These are phyloP conservation scores for Nicotiana tomentosiformis DNA, from an alignment of 257 asterid species.

Conservation along the genomic window DNA sequence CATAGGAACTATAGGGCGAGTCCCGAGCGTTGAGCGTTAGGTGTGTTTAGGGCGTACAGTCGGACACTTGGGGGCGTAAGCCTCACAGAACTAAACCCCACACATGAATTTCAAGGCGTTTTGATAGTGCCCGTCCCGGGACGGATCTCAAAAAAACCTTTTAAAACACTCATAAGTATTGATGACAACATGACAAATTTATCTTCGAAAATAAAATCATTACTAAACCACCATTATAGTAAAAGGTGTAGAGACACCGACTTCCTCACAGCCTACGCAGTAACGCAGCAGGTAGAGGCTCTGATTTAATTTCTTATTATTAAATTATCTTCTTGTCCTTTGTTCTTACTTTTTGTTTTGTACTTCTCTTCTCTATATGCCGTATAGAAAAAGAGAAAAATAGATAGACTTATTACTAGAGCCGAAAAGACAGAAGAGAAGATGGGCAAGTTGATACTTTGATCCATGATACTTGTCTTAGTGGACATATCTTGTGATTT, in stretches of 20 bases:
- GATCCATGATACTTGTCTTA: neutral
- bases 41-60: no score
- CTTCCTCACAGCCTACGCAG: neutral
- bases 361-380: neutral
- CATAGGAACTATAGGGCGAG: no score
- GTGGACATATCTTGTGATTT: neutral
- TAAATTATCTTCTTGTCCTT: neutral
- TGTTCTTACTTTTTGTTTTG: neutral
- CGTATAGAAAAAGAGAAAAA: neutral
- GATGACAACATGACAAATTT: neutral
- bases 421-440: neutral
- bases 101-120: no score
- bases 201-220: neutral
- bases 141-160: no score
- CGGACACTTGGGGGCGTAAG: no score
- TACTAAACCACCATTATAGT: neutral
- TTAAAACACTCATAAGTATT: no score
- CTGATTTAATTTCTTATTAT: neutral
- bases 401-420: neutral
- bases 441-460: neutral
- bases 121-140: no score
- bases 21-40: no score
- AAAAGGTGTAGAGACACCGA: constrained; percentile 15
- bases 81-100: no score
- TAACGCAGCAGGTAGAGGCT: neutral